These are phyloP conservation scores for Backusella australiensis DNA, from an alignment of 192 early-diverging fungal genomes.

Conservation along the genomic window DNA sequence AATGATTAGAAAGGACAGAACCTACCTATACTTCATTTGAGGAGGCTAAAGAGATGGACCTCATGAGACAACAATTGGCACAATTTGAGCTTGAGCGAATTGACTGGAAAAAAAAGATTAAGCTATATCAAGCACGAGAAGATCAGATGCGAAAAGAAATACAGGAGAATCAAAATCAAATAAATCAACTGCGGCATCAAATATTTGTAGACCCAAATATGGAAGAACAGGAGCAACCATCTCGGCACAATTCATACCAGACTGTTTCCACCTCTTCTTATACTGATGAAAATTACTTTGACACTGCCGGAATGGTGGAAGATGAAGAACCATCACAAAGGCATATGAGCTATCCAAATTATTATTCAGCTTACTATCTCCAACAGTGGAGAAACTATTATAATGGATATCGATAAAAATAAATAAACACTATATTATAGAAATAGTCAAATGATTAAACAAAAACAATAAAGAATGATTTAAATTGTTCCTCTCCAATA, in stretches of 20 bases:
- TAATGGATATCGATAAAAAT: neutral
- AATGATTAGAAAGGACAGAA: neutral
- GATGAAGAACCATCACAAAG: neutral
- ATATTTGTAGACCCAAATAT: neutral
- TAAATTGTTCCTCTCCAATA: neutral
- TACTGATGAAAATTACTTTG: neutral
- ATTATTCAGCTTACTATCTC: neutral
- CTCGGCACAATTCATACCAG: neutral
- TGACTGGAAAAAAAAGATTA: neutral
- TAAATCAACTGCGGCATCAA: neutral
- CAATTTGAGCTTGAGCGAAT: neutral
- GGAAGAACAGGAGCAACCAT: neutral
- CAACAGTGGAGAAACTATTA: neutral
- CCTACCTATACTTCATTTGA: neutral
- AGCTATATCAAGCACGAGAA: neutral
- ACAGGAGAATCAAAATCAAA: neutral
- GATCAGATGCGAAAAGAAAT: slow-evolving; percentile 9
- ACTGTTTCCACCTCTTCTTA: neutral
- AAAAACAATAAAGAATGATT: neutral
- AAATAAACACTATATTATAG: neutral
- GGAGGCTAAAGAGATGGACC: neutral
- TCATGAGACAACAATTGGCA: neutral
- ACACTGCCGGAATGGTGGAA: neutral
- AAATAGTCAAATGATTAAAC: neutral
- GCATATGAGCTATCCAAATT: neutral